phyloP scores from a whole-genome alignment of 805 yeast genomes.

The Candida germanica region DNA sequence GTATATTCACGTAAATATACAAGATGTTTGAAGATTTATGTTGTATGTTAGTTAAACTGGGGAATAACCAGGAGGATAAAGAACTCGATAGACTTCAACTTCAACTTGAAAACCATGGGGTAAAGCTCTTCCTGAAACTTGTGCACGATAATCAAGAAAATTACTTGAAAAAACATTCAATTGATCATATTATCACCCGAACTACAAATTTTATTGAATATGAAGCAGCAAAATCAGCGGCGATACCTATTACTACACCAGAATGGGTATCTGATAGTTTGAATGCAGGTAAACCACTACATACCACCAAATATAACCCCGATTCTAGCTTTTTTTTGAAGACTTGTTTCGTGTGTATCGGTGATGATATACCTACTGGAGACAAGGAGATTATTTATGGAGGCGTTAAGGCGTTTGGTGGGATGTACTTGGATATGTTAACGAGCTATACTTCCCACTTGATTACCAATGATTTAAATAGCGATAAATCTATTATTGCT shows the following conservation, averaged over 20 bases:
- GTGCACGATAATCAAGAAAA: constrained; percentile 7
- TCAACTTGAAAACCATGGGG: constrained; percentile 11
- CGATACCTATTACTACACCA: constrained; percentile 65
- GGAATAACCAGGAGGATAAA: constrained; percentile 5
- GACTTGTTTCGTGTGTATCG: constrained; percentile 56
- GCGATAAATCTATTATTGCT: constrained; percentile 60
- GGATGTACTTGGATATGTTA: constrained; percentile 59
- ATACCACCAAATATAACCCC: constrained; percentile 65
- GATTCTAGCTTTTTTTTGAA: constrained; percentile 65
- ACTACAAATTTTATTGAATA: constrained; percentile 53
- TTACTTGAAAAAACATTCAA: constrained; percentile 9
- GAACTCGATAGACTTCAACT: constrained; percentile 8
- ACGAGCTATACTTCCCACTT: constrained; percentile 78
- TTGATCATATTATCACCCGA: constrained; percentile 49
- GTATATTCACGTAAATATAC: too few relatives aligned
- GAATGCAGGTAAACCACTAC: constrained; percentile 37
- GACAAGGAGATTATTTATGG: constrained; percentile 67
- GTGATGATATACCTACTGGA: constrained; percentile 52
- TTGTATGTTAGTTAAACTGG: constrained; percentile 7
- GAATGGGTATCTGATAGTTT: constrained; percentile 58
- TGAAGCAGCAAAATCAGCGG: constrained; percentile 41
- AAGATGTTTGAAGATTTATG: constrained; percentile 6
- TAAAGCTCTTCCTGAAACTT: constrained; percentile 6
- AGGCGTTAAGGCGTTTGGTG: constrained; percentile 75
- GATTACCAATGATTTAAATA: constrained; percentile 50